Evolutionary conservation across 768 basidiomycete species (phyloP).

Genomic region (Rhodosporidiobolus odoratus): DNA sequence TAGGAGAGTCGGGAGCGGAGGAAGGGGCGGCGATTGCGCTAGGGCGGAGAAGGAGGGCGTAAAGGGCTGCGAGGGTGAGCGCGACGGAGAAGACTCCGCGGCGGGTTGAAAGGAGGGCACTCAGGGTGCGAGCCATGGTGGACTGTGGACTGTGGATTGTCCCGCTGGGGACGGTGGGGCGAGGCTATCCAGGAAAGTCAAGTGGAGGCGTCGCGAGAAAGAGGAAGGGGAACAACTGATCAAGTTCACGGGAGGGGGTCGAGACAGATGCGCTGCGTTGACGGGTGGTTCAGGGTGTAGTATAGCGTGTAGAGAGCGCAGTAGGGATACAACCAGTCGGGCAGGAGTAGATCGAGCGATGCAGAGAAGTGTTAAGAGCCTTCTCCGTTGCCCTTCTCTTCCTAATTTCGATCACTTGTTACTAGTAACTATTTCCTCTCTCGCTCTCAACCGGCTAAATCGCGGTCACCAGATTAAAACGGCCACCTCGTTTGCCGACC

Average conservation of each 20-base stretch:
- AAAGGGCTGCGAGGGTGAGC: background rate
- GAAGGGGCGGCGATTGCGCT: background rate
- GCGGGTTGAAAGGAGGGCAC: background rate
- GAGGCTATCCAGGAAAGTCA: background rate
- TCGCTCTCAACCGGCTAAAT: too few relatives aligned
- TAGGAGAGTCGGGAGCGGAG: background rate
- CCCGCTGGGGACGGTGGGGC: too few relatives aligned
- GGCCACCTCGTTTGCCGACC: too few relatives aligned
- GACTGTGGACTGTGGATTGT: background rate
- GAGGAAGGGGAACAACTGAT: background rate
- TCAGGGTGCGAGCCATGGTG: background rate
- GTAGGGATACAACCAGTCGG: too few relatives aligned
- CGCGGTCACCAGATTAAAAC: too few relatives aligned
- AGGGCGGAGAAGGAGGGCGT: background rate
- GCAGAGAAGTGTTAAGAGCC: background rate
- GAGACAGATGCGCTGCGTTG: too few relatives aligned
- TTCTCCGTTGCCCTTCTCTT: too few relatives aligned
- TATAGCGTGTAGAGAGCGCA: too few relatives aligned
- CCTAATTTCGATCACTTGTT: too few relatives aligned
- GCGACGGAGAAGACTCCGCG: background rate
- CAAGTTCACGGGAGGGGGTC: conserved; percentile 2
- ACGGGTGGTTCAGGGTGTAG: too few relatives aligned
- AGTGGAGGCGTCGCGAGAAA: background rate
- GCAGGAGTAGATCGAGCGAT: background rate
- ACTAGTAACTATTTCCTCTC: too few relatives aligned